These are phyloP conservation scores for Camelina neglecta DNA, from an alignment of 345 rosid genomes.

Conservation along the genomic window DNA sequence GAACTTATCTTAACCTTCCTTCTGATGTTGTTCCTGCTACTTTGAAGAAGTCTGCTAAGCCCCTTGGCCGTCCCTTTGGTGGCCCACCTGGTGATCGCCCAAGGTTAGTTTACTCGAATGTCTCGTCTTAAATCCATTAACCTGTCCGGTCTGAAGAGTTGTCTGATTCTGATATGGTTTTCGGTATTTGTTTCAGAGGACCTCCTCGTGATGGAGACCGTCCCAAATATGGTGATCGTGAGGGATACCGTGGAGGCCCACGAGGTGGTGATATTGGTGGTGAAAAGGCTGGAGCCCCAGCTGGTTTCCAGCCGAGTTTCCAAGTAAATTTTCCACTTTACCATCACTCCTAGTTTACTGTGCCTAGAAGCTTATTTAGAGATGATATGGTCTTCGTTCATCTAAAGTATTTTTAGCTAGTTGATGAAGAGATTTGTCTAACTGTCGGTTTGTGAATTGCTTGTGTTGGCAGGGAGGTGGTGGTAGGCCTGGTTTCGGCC, in stretches of 20 bases:
- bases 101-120: constrained; percentile 39
- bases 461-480: constrained; percentile 57
- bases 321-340: constrained; percentile 57
- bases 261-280: constrained; percentile 82
- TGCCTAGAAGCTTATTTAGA: too few relatives aligned
- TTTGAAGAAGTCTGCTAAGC: constrained; percentile 76
- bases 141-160: background rate
- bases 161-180: constrained; percentile 1
- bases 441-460: background rate
- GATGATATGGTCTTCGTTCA: background rate
- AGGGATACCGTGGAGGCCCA: constrained; percentile 91
- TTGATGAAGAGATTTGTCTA: background rate
- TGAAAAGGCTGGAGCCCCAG: constrained; percentile 95
- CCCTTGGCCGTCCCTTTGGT: constrained; percentile 68
- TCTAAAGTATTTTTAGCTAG: background rate
- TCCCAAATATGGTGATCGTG: constrained; percentile 80
- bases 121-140: background rate
- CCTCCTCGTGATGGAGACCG: constrained; percentile 91
- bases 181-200: constrained; percentile 53
- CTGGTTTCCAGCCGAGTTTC: constrained; percentile 82
- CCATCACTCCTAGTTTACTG: background rate
- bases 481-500: constrained; percentile 78
- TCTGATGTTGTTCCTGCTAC: constrained; percentile 81
- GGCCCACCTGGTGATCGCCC: constrained; percentile 83
- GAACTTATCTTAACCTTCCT: constrained; percentile 72